These are phyloP conservation scores for Rhodotorula sp. DNA, from an alignment of 1,284 basidiomycete species.

Conservation along the genomic window DNA sequence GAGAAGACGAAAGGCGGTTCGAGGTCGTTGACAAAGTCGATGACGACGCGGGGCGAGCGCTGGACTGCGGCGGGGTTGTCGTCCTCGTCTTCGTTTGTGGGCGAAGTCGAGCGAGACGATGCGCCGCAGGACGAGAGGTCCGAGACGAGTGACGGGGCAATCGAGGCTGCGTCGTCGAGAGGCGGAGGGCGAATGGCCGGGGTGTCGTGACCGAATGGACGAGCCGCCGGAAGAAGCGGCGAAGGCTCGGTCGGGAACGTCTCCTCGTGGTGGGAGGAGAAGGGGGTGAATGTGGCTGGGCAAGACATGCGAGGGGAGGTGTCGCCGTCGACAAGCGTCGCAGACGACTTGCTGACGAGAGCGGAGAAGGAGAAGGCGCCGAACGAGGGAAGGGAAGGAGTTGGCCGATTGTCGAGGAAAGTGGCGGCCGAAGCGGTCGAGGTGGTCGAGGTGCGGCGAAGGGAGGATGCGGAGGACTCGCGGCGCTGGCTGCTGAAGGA, in stretches of 20 bases:
- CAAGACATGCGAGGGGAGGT: conserved; percentile 21
- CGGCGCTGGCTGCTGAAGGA: conserved; percentile 20
- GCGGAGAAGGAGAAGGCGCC: conserved; percentile 38
- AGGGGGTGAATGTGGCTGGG: neutral
- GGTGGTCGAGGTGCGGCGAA: conserved; percentile 19
- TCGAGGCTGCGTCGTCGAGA: conserved; percentile 7
- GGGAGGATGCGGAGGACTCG: conserved; percentile 1
- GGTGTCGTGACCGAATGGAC: neutral
- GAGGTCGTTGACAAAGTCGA: neutral
- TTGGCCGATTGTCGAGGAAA: neutral
- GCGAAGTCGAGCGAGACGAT: conserved; percentile 12
- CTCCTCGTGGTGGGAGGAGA: neutral
- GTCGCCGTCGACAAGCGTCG: conserved; percentile 22
- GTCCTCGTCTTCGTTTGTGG: neutral
- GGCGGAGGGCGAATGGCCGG: neutral
- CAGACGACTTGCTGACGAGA: conserved; percentile 11
- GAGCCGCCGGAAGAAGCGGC: neutral
- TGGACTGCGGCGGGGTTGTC: neutral
- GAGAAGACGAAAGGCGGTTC: neutral
- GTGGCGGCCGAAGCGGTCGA: conserved; percentile 24
- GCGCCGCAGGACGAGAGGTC: conserved; percentile 14
- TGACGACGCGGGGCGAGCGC: neutral
- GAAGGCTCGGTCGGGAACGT: conserved; percentile 21
- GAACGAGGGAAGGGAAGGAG: conserved; percentile 29
- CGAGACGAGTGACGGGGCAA: conserved; percentile 16